These are phyloP conservation scores for Trichosporon inkin DNA, from an alignment of 1,284 basidiomycete species.

Conservation along the genomic window DNA sequence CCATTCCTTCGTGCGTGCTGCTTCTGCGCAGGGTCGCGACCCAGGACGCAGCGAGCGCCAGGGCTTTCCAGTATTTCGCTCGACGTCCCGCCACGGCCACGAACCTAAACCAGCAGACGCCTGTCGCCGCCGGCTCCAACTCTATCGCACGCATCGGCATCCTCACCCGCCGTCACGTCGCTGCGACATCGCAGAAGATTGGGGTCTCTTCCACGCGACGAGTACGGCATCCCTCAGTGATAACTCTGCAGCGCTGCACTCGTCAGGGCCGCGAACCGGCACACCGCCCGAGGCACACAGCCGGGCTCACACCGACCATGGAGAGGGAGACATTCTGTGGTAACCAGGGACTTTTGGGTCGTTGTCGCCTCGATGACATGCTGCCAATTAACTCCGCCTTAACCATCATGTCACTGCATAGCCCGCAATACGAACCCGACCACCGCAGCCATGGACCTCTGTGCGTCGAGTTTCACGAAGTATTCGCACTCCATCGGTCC, in stretches of 20 bases:
- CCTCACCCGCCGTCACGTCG: background rate
- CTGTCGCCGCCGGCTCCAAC: conserved; percentile 1
- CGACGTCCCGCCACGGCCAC: too few species aligned
- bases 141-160: background rate
- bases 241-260: background rate
- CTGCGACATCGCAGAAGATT: background rate
- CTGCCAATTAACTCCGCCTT: too few species aligned
- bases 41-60: too few species aligned
- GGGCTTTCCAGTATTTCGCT: too few species aligned
- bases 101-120: background rate
- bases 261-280: background rate
- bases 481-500: conserved; percentile 7
- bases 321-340: background rate
- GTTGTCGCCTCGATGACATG: background rate
- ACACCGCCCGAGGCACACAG: background rate
- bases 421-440: background rate
- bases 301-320: background rate
- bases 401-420: background rate
- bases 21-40: too few species aligned
- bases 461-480: background rate
- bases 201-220: background rate
- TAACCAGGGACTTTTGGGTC: conserved; percentile 6
- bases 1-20: background rate
- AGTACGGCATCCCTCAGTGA: background rate
- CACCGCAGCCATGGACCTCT: background rate